phyloP scores from a whole-genome alignment of 2,329 filamentous ascomycete genomes.

The Colletotrichum costaricense region DNA sequence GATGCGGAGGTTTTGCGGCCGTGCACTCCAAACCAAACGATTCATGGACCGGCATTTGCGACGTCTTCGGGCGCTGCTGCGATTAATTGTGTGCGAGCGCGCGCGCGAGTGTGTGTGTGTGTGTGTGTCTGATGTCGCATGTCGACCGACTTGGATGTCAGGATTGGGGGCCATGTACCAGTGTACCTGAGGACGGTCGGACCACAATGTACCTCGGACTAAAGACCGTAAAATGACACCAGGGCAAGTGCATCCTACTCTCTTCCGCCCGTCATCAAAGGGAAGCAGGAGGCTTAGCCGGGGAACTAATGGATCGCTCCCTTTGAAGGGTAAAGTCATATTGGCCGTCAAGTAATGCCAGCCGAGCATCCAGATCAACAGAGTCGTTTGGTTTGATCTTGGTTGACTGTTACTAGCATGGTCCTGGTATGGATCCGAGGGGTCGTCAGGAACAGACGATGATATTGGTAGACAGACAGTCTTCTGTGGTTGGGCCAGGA shows the following conservation, averaged over 20 bases:
- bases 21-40: constrained; percentile 22
- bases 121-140: constrained; percentile 35
- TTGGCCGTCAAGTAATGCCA: background rate
- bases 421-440: background rate
- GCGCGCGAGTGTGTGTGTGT: constrained; percentile 2
- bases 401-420: background rate
- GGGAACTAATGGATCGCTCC: background rate
- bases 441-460: background rate
- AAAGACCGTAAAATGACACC: background rate
- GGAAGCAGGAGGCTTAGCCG: constrained; percentile 4
- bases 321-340: background rate
- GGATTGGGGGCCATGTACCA: constrained; percentile 12
- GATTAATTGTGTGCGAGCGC: background rate
- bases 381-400: background rate
- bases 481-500: background rate
- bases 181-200: background rate
- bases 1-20: constrained; percentile 6
- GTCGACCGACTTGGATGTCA: constrained; percentile 20
- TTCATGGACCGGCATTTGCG: constrained; percentile 24
- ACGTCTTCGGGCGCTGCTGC: constrained; percentile 6
- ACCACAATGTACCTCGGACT: constrained; percentile 10
- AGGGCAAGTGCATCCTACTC: background rate
- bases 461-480: background rate
- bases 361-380: background rate
- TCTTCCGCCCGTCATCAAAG: background rate